Evolutionary conservation across 257 asterid genomes (phyloP), one percentile per base, ranked within the genome.

Genomic region (Solanum chiquidenum): DNA sequence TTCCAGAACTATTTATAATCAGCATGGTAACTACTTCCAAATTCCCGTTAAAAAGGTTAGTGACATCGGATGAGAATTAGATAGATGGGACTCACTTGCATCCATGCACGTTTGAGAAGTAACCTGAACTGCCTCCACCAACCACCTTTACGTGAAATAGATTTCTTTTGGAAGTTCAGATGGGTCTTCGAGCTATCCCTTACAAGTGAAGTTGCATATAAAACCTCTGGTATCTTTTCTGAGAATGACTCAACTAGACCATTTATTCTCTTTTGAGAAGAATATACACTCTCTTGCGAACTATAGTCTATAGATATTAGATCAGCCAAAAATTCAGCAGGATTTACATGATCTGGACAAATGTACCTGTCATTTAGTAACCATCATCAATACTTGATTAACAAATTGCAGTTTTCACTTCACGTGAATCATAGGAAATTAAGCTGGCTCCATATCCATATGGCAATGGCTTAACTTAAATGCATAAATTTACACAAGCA

Each of bases 261-360:
- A 88, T 93, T 96, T 85, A 95, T 94, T 91, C 98, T 92, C 91
- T 97, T 95, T 89, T 89, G 92, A 88, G 99, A 97, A 90, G 95
- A 90, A 87, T 60, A 88, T 75, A 93, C 98, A 91, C 98, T 94
- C 92, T 93, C 96, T 8, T 93, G 76, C 12, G 99, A 95, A 90
- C 98, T 94, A 92, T 97, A 95, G 91, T 97, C 98, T 44, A 97
- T 93, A 83, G 99, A 95, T 90, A 97, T 97, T 80, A 97, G 98
- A 93, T 97, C 99, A 14, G 99, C 99, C 94, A 97, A 92, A 92
- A 95, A 97, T 90, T 97, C 99, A 25, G 99, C 99, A 27, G 99
- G 99, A 91, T 97, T 97, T 66, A 91, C 98, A 91, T 95, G 96
- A 90, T 94, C 98, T 20, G 98, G 98, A 89, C 99, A 97, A 76